A percentile compares a stretch with the other conserved stretches of the same genome.
Evolutionary conservation across 2,329 filamentous ascomycete genomes (phyloP).

Genomic region (Xylaria sp.): DNA sequence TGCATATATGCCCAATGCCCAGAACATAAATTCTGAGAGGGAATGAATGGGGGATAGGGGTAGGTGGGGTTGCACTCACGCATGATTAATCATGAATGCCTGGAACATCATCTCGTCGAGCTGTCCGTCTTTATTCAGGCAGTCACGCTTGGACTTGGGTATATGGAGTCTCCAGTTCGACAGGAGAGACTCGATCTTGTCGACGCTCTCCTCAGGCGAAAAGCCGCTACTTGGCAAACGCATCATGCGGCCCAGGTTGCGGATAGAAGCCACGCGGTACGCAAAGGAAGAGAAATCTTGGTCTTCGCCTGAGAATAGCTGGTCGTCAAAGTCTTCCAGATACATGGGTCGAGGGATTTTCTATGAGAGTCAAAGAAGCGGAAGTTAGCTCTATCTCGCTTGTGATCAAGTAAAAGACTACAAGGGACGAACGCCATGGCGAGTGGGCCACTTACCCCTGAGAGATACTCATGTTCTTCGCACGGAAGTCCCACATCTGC

Average conservation of each 20-base stretch:
- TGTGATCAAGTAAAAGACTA: neutral
- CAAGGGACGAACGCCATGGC: too few species aligned
- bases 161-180: constrained; percentile 82
- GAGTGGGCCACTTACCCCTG: constrained; percentile 62
- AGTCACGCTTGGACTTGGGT: constrained; percentile 71
- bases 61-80: constrained; percentile 51
- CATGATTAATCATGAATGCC: constrained; percentile 77
- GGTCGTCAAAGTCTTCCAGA: constrained; percentile 77
- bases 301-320: constrained; percentile 73
- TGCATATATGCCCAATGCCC: too few species aligned
- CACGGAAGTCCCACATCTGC: constrained; percentile 78
- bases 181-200: constrained; percentile 57
- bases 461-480: constrained; percentile 75
- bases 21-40: too few species aligned
- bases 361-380: constrained; percentile 44
- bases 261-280: constrained; percentile 81
- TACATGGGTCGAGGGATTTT: constrained; percentile 64
- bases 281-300: constrained; percentile 81
- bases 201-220: constrained; percentile 59
- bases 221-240: constrained; percentile 57
- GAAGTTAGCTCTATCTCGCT: neutral
- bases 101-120: constrained; percentile 93
- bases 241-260: constrained; percentile 80
- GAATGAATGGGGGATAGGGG: too few species aligned
- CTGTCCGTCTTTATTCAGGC: constrained; percentile 71